Evolutionary conservation across 2,329 filamentous ascomycete species (phyloP), one percentile per base, ranked within the genome.

Genomic region (Fusarium globosum): DNA sequence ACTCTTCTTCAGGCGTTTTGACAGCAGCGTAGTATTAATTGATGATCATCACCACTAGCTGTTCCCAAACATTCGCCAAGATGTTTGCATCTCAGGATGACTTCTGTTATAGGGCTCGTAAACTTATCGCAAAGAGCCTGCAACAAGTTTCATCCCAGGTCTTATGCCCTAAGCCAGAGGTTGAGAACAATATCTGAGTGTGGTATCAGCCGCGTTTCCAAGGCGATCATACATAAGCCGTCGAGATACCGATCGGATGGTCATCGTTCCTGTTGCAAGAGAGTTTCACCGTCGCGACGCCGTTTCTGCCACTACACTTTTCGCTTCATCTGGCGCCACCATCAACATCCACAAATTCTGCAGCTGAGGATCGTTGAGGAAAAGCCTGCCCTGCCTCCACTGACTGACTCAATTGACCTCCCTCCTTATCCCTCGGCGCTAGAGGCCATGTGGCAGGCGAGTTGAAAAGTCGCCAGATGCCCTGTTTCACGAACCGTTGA

Each of bases 241-340:
- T 70, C 60, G 51, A 68, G 63, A 42, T 53, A 51, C 33, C 26
- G 45, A 65, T 46, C 75, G 68, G 63, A 69, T 62, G 52, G 43
- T 57, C 49, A 55, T 46, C 38, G 43, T 68, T 66, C 69, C 59
- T 65, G 75, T 77, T 66, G 73, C 75, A 77, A 66, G 65, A 69
- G 55, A 30, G 75, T 77, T 77, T 77, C 75, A 77, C 75, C 60
- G 62, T 71, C 63, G 62, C 39, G 45, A 42, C 58, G 49, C 68
- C 67, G 64, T 74, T 38, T 65, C 73, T 63, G 51, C 57, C 71
- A 62, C 60, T 28, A 43, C 33, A 23, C 26, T 42, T 55, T 38
- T 59, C 43, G 71, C 64, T 64, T 69, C 71, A 61, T 62, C 30
- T 63, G 58, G 62, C 59, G 71, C 71, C 42, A 41, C 46, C 45